Evolutionary conservation across 495 filamentous ascomycete genomes (phyloP).

Genomic region (Platismatia glauca): DNA sequence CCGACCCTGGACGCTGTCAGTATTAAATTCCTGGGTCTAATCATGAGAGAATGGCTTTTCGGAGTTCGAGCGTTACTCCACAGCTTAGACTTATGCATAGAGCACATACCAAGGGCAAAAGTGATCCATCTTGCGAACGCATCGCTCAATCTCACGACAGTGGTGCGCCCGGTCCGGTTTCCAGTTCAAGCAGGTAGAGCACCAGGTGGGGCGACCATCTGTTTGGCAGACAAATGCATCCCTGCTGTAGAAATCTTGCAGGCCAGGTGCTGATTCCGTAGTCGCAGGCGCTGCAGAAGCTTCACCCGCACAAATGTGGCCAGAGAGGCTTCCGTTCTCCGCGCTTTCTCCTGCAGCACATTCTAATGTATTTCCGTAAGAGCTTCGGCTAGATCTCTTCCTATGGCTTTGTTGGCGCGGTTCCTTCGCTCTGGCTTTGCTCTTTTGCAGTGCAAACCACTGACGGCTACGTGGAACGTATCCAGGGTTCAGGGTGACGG

Average conservation of each 20-base stretch:
- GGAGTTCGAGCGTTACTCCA: not conserved
- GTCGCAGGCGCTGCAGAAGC: not conserved
- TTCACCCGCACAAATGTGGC: conserved; percentile 25
- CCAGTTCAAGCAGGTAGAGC: conserved; percentile 67
- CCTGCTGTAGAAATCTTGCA: conserved; percentile 60
- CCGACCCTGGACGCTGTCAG: conserved; percentile 55
- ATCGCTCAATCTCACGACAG: conserved; percentile 69
- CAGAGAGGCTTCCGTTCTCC: not conserved
- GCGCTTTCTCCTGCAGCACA: conserved; percentile 23
- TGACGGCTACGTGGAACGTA: conserved; percentile 53
- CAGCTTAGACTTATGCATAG: not conserved
- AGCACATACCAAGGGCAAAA: conserved; percentile 73
- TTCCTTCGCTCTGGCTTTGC: conserved; percentile 24
- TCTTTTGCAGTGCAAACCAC: conserved; percentile 20
- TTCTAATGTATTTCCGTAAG: conserved; percentile 25
- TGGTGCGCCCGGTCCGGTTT: conserved; percentile 83
- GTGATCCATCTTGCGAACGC: conserved; percentile 84
- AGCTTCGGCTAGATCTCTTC: conserved; percentile 3
- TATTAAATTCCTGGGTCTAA: not conserved
- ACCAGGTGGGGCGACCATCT: conserved; percentile 75
- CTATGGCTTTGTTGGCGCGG: not conserved
- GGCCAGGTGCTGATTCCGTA: conserved; percentile 22
- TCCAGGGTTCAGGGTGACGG: conserved; percentile 58
- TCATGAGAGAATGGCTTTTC: not conserved
- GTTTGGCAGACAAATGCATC: conserved; percentile 73